Base-by-base conservation (phyloP, 768 basidiomycete genomes). In the Mycena maculata region DNA sequence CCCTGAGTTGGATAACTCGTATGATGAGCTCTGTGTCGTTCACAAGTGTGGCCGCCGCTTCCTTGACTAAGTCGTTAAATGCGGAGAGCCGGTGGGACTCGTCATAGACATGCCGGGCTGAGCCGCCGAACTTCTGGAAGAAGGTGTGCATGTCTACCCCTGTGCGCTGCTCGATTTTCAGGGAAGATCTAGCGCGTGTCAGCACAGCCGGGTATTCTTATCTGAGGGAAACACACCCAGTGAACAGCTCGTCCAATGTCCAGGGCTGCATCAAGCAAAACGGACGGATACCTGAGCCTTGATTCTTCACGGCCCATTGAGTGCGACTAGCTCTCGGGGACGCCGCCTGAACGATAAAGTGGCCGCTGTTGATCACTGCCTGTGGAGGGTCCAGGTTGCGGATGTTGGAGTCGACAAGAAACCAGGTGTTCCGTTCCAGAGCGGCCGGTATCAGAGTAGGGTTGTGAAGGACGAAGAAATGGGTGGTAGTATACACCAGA, bases 201-300 rank as follows among this genome's bases (percentile, higher is more conserved):
- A 60, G 47, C 49, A 60, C 48, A 52, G 49, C 48, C 49, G 27
- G 25, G 48, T n/a, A 60, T 52, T 60, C 27, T 39, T 50, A 38
- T 52, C 25, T 52, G 25, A 52, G 33, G 11, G 60, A 50, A 48
- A 60, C 49, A 42, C 52, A 50, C 60, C 60, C 60, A 30, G 39
- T n/a, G 27, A 60, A 60, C 48, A 60, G 60, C 49, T 60, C 60
- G 38, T 60, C 49, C 38, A 60, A 52, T 50, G 60, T 60, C 60
- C 60, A 60, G 60, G 60, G 60, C 48, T 31, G 60, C 60, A 60
- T 60, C 48, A 50, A 50, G 33, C 60, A 60, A 52, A 52, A 60
- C 38, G 45, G 57, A 59, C 57, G 57, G 57, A 50, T 50, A 60
- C 48, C 48, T 28, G 49, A 50, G 48, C 49, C 49, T 50, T 50